Conservation (phyloP, 495 filamentous ascomycete species). For the Glonium stellatum region DNA sequence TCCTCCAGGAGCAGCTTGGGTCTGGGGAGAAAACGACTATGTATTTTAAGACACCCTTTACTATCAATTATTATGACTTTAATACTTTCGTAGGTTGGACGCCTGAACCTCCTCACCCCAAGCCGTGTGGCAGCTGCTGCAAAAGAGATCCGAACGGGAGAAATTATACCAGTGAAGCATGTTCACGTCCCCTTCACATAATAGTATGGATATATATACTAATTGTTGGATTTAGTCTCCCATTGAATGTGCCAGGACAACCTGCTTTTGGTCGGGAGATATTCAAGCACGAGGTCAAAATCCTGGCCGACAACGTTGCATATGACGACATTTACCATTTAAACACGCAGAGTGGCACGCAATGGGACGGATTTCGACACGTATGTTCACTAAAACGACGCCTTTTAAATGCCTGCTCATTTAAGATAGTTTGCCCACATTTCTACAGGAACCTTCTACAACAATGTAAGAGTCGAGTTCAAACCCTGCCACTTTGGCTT, state of each 20-base stretch:
- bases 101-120: constrained; percentile 54
- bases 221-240: constrained; percentile 40
- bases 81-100: constrained; percentile 33
- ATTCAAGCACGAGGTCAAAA: constrained; percentile 53
- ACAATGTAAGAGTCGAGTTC: constrained; percentile 35
- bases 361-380: constrained; percentile 76
- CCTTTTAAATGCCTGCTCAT: constrained; percentile 36
- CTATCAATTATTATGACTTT: background rate
- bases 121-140: constrained; percentile 46
- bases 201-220: background rate
- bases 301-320: constrained; percentile 42
- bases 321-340: constrained; percentile 65
- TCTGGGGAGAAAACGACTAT: constrained; percentile 55
- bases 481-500: background rate
- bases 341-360: constrained; percentile 69
- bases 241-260: constrained; percentile 45
- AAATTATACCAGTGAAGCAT: constrained; percentile 43
- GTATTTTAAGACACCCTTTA: background rate
- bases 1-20: constrained; percentile 48
- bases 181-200: background rate
- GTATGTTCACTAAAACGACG: constrained; percentile 29
- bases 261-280: constrained; percentile 50
- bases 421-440: no score
- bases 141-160: constrained; percentile 48
- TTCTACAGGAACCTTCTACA: constrained; percentile 44